Evolutionary conservation across 441 rosid genomes (phyloP), one percentile per base, ranked within the genome.

Genomic region (Jatropha podagrica): DNA sequence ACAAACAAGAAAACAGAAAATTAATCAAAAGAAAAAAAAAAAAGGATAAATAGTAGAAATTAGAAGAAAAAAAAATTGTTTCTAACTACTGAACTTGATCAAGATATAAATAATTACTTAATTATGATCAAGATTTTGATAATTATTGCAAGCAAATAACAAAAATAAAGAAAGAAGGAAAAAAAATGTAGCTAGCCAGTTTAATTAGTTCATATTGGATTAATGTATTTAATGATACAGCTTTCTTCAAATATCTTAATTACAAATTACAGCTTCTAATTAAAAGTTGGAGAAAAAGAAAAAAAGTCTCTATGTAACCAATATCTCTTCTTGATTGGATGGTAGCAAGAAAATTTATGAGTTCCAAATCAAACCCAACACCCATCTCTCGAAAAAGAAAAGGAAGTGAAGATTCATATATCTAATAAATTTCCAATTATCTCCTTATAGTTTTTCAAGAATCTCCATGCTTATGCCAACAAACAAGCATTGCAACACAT

Each of bases 401-500:
- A 23, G 63, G n/a, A 27, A 48, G 61, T 59, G 67, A 59, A 46
- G 68, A 61, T 75, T 76, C 68, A 64, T 40, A 27, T 41, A 40
- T 26, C 20, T 52, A 17, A 51, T 14, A 7, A 51, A 51, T 15
- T 52, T 3, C 0, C 5, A 42, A 42, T 42, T 42, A 0, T 42
- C 46, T 42, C 32, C 32, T 0, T 42, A 42, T 42, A 42, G 7
- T 12, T 46, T 38, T 40, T 86, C 82, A 92, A 78, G 96, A 83
- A 86, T 95, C 99, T 12, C 97, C 93, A 81, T 95, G 97, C 73
- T 92, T 95, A 78, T 93, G 97, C 99, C 99, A 96, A 65, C 98
- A 93, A 80, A 91, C 98, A 76, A 96, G 99, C 98, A 96, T 96
- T 66, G 99, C 97, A 73, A 96, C 97, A 81, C 99, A 96, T 74